phyloP scores from a whole-genome alignment of 1,284 basidiomycete species.

The Trametes pubescens region DNA sequence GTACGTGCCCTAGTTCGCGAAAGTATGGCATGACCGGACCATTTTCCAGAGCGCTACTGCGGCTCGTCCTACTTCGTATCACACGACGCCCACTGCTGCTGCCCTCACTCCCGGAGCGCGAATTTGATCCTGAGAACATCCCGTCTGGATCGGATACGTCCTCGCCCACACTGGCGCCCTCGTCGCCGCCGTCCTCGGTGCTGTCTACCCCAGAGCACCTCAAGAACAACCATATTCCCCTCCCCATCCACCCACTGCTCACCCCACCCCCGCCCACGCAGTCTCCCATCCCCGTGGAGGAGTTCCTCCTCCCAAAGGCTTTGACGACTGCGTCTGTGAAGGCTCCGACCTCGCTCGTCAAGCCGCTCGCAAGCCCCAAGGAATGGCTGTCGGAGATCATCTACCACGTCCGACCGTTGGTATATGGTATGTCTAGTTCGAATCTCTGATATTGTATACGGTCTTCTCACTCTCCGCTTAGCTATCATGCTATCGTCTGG shows the following conservation, averaged over 20 bases:
- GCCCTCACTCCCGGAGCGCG: slow-evolving; percentile 84
- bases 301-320: slow-evolving; percentile 82
- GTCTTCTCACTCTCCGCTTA: slow-evolving; percentile 31
- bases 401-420: slow-evolving; percentile 72
- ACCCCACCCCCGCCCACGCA: slow-evolving; percentile 58
- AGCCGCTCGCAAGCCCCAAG: slow-evolving; percentile 62
- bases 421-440: slow-evolving; percentile 65
- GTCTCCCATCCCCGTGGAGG: slow-evolving; percentile 68
- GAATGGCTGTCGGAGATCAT: slow-evolving; percentile 78
- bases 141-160: slow-evolving; percentile 61
- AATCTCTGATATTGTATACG: neutral
- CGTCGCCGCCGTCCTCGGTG: slow-evolving; percentile 57
- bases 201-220: slow-evolving; percentile 76
- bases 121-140: slow-evolving; percentile 79
- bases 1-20: slow-evolving; percentile 54
- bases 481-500: slow-evolving; percentile 44
- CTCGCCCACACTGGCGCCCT: slow-evolving; percentile 65
- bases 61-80: slow-evolving; percentile 72
- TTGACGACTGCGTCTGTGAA: slow-evolving; percentile 75
- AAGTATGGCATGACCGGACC: slow-evolving; percentile 1
- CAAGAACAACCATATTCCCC: slow-evolving; percentile 76
- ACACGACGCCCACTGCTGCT: slow-evolving; percentile 79
- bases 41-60: slow-evolving; percentile 69
- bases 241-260: slow-evolving; percentile 66
- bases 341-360: slow-evolving; percentile 69